These are phyloP conservation scores for Marasmius fiardii DNA, from an alignment of 1,284 basidiomycete genomes.

Conservation along the genomic window DNA sequence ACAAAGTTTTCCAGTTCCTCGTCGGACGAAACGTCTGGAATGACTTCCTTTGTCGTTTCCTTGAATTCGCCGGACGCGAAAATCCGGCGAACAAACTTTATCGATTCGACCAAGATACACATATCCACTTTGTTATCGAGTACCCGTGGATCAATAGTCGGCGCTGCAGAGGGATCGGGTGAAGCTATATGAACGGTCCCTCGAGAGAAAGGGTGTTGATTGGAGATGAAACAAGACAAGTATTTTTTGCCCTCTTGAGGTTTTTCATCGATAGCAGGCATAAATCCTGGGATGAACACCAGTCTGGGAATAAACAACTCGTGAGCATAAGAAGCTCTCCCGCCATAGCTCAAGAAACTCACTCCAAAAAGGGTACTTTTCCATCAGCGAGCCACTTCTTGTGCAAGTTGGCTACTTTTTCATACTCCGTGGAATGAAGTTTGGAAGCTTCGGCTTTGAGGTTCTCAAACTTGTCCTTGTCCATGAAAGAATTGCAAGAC, in stretches of 20 bases:
- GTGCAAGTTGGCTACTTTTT: background rate
- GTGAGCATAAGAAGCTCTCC: background rate
- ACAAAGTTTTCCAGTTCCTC: background rate
- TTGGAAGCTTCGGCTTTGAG: background rate
- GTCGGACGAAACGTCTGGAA: background rate
- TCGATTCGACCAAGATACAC: background rate
- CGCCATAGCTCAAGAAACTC: background rate
- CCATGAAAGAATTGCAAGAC: background rate
- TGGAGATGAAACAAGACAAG: background rate
- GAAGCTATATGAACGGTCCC: background rate
- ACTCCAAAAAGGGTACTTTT: background rate
- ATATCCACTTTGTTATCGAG: background rate
- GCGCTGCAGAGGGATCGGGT: background rate
- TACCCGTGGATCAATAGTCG: background rate
- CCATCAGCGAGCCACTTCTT: background rate
- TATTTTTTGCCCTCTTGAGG: background rate
- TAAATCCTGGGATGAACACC: background rate
- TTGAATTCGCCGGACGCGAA: background rate
- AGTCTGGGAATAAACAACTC: background rate
- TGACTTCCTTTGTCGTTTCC: background rate
- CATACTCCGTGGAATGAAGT: background rate
- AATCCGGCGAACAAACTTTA: background rate
- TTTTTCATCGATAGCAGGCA: background rate
- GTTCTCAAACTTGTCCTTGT: background rate
- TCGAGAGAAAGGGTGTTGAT: background rate